These are phyloP conservation scores for Zymoseptoria crescenta DNA, from an alignment of 2,329 filamentous ascomycete genomes.

Conservation along the genomic window DNA sequence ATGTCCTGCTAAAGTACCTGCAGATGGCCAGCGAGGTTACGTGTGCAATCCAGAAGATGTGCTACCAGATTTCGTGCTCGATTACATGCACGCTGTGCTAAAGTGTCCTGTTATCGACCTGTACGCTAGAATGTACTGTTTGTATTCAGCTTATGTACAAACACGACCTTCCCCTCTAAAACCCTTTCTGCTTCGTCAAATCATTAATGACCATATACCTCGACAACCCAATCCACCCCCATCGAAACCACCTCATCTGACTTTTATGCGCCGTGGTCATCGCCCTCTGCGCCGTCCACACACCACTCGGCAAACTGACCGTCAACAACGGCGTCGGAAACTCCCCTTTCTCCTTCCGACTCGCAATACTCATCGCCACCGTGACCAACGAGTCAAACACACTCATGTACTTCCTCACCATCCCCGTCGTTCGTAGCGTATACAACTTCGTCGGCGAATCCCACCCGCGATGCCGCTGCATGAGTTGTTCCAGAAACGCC, in stretches of 20 bases:
- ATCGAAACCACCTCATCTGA: conserved; percentile 98
- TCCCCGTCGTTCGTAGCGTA: conserved; percentile 64
- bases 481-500: conserved; percentile 60
- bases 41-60: too few relatives aligned
- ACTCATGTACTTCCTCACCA: conserved; percentile 73
- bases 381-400: conserved; percentile 71
- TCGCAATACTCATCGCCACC: conserved; percentile 49
- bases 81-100: too few relatives aligned
- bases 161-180: conserved; percentile 5
- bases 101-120: too few relatives aligned
- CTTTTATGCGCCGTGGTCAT: conserved; percentile 88
- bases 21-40: not conserved
- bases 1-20: not conserved
- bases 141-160: not conserved
- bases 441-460: conserved; percentile 74
- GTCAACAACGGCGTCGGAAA: conserved; percentile 56
- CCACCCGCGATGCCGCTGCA: conserved; percentile 56
- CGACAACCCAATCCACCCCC: conserved; percentile 85
- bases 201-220: conserved; percentile 97
- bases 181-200: conserved; percentile 51
- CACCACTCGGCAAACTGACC: conserved; percentile 57
- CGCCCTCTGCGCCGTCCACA: conserved; percentile 65
- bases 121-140: too few relatives aligned
- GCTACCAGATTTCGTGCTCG: too few relatives aligned
- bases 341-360: conserved; percentile 45